Evolutionary conservation across 2,329 filamentous ascomycete species (phyloP).

Genomic region (Aspergillus quadrilineatus): DNA sequence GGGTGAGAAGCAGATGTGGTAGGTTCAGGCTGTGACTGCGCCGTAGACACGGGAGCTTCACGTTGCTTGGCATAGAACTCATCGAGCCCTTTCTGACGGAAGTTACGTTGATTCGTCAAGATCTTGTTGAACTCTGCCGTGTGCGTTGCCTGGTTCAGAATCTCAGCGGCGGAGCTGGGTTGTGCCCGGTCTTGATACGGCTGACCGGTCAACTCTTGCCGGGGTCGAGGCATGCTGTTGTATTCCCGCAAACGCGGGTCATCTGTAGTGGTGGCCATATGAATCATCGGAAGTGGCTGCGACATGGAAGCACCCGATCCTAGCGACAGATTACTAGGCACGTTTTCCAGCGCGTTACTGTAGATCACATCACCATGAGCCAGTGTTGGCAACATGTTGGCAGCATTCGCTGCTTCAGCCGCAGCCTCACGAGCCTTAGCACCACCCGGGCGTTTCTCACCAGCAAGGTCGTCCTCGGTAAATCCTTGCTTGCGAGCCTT

Average conservation of each 20-base stretch:
- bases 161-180: slow-evolving; percentile 71
- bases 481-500: slow-evolving; percentile 98
- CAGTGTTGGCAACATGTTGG: slow-evolving; percentile 59
- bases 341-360: slow-evolving; percentile 69
- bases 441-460: slow-evolving; percentile 91
- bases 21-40: slow-evolving; percentile 33
- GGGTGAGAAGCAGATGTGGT: slow-evolving; percentile 39
- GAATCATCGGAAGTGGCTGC: slow-evolving; percentile 75
- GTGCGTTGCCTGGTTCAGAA: slow-evolving; percentile 81
- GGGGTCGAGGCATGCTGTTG: slow-evolving; percentile 75
- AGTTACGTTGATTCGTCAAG: slow-evolving; percentile 74
- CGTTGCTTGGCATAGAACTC: slow-evolving; percentile 80
- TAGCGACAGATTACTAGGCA: slow-evolving; percentile 68
- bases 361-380: slow-evolving; percentile 87
- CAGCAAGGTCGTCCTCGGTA: slow-evolving; percentile 91
- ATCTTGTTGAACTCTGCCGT: slow-evolving; percentile 88
- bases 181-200: slow-evolving; percentile 86
- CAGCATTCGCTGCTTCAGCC: slow-evolving; percentile 63
- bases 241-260: slow-evolving; percentile 78
- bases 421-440: slow-evolving; percentile 83
- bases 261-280: slow-evolving; percentile 73
- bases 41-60: slow-evolving; percentile 64
- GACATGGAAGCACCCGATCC: slow-evolving; percentile 64
- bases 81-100: slow-evolving; percentile 76
- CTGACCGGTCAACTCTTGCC: slow-evolving; percentile 84